These are phyloP conservation scores for Angomonas desouzai DNA, from an alignment of 208 protist genomes.

Conservation along the genomic window DNA sequence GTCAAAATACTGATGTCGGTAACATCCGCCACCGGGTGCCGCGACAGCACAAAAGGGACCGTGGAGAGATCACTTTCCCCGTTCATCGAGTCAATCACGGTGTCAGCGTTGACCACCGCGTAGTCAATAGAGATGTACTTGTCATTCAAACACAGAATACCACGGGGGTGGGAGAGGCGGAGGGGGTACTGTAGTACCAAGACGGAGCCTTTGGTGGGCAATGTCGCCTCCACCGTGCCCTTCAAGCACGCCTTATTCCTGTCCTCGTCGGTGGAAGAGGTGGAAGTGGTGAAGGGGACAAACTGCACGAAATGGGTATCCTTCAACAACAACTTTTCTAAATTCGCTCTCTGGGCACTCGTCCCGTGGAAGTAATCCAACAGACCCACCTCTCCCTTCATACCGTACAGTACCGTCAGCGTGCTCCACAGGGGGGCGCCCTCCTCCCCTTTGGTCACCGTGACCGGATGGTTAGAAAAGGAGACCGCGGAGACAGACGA, in stretches of 20 bases:
- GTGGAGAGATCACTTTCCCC: conserved; percentile 19
- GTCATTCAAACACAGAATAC: conserved; percentile 41
- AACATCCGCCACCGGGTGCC: conserved; percentile 22
- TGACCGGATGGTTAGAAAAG: neutral
- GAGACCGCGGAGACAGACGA: neutral
- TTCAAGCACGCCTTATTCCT: conserved; percentile 23
- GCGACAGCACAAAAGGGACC: conserved; percentile 34
- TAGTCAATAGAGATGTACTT: conserved; percentile 67
- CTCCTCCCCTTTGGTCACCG: neutral
- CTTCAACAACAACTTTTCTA: neutral
- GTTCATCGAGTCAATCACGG: conserved; percentile 35
- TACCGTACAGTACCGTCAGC: conserved; percentile 53
- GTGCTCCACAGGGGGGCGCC: neutral
- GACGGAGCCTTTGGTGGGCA: conserved; percentile 18
- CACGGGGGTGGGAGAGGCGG: conserved; percentile 25
- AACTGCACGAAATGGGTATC: conserved; percentile 19
- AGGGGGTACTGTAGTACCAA: conserved; percentile 33
- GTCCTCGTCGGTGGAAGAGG: conserved; percentile 10
- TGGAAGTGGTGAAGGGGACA: conserved; percentile 15
- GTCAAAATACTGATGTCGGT: conserved; percentile 16
- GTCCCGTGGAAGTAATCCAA: conserved; percentile 24
- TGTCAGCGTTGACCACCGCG: conserved; percentile 25
- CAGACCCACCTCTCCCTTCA: conserved; percentile 29
- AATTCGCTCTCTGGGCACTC: conserved; percentile 12
- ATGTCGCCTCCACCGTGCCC: conserved; percentile 26